Evolutionary conservation across 768 basidiomycete genomes (phyloP), one percentile per base, ranked within the genome.

Genomic region (Pleurotus citrinopileatus): DNA sequence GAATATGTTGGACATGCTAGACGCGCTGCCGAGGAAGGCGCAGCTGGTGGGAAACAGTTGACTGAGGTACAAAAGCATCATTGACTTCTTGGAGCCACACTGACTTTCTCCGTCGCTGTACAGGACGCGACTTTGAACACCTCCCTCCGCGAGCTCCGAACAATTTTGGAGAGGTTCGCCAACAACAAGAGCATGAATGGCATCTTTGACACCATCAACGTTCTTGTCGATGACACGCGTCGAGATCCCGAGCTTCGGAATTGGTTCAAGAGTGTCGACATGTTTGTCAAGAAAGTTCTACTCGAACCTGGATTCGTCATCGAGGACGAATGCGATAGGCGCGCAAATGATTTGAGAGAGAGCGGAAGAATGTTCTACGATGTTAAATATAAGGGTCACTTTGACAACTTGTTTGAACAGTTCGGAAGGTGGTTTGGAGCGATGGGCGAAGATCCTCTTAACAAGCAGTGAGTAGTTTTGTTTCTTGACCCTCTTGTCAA

Each of bases 111-210:
- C 2, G 19, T 43, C 23, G 43, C 26, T 23, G 7, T 40, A 6
- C 19, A 82, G 72, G 82, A 91, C 59, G 70, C 76, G 1, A 65
- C 75, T 4, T 73, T 94, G 62, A 71, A 79, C 43, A 68, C 75
- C 27, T 78, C 87, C 10, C 75, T 79, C 23, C 56, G 65, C 29
- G 83, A 92, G 63, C 78, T 94, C 26, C 84, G 90, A 42, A 86
- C 83, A 1, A 76, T 98, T 10, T 82, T 97, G 38, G 94, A 97
- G 69, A 86, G 95, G 22, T 94, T 98, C 66, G 94, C 94, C 5
- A 86, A 91, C 61, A 80, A 79, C 53, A 64, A 72, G 60, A 83
- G 81, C 38, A 79, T 94, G 70, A 74, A 87, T 54, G 67, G 76
- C 26, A 78, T 95, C 55, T 74, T 89, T 32, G 80, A 89, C 57